Conservation (phyloP, 371 early-diverging fungal species). For the Mortierella sp. region DNA sequence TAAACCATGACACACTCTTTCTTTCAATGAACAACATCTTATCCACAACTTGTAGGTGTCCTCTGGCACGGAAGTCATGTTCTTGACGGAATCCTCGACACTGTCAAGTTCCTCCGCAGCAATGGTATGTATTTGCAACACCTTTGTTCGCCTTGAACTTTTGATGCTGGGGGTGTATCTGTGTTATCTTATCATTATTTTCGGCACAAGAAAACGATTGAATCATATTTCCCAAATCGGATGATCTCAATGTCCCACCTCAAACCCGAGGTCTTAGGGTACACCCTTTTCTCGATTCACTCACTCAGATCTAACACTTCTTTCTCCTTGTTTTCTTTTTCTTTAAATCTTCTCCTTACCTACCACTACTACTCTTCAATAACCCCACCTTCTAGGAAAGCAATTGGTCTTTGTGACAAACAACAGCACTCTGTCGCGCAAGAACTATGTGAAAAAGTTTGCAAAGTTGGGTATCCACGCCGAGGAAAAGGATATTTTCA, state of each 20-base stretch:
- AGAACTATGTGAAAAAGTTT: conserved; percentile 87
- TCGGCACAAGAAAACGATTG: neutral
- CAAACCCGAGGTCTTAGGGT: conserved; percentile 5
- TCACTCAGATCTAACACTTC: neutral
- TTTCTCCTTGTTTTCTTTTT: neutral
- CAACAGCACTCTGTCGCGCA: conserved; percentile 94
- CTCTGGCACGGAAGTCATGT: conserved; percentile 89
- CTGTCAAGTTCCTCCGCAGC: conserved; percentile 78
- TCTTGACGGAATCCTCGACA: conserved; percentile 78
- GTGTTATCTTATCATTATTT: neutral
- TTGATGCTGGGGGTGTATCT: neutral
- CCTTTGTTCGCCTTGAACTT: too few species aligned
- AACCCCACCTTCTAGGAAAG: conserved; percentile 69
- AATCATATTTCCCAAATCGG: neutral
- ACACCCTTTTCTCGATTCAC: neutral
- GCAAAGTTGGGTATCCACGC: conserved; percentile 82
- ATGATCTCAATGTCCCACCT: neutral
- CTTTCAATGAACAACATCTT: neutral
- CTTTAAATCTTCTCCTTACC: neutral
- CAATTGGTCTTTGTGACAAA: conserved; percentile 95
- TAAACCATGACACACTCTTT: neutral
- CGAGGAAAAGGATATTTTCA: conserved; percentile 91
- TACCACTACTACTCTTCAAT: neutral
- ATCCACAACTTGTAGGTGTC: conserved; percentile 75
- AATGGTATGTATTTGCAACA: conserved; percentile 64